Conservation (phyloP, 768 basidiomycete species). For the Russula foetens region DNA sequence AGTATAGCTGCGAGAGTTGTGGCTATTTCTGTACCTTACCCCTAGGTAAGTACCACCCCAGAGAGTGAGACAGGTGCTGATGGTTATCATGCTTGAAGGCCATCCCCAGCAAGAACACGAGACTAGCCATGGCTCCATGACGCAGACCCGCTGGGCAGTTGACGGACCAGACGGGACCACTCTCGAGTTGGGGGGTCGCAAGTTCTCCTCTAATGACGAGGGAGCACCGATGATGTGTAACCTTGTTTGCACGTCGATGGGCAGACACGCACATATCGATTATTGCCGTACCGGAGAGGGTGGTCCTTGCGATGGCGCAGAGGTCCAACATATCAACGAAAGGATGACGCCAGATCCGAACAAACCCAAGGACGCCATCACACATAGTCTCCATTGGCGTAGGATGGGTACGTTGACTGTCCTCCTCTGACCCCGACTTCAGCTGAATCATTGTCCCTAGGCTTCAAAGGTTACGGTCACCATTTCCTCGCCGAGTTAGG, state of each 20-base stretch:
- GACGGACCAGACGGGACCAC: conserved; percentile 44
- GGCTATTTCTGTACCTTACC: conserved; percentile 53
- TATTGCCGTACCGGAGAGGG: conserved; percentile 38
- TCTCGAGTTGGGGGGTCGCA: conserved; percentile 47
- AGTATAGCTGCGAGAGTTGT: conserved; percentile 44
- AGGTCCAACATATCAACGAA: conserved; percentile 37
- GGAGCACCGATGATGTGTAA: conserved; percentile 61
- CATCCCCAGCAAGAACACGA: conserved; percentile 56
- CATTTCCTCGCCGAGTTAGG: not conserved
- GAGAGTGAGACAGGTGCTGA: not conserved
- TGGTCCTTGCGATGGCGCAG: conserved; percentile 34
- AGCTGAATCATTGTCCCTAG: conserved; percentile 23
- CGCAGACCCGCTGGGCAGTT: conserved; percentile 46
- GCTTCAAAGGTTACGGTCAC: conserved; percentile 40
- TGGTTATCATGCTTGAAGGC: conserved; percentile 28
- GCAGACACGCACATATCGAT: conserved; percentile 49
- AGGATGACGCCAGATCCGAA: conserved; percentile 40
- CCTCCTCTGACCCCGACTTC: conserved; percentile 3
- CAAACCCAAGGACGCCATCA: conserved; percentile 43
- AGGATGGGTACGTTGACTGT: conserved; percentile 37
- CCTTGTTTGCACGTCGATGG: conserved; percentile 45
- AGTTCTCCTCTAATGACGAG: conserved; percentile 45
- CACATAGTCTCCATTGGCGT: conserved; percentile 48
- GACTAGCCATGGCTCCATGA: conserved; percentile 58
- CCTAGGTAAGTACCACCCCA: conserved; percentile 31